Conservation (phyloP, 148 eudicot species). For the Oxyria digyna region DNA sequence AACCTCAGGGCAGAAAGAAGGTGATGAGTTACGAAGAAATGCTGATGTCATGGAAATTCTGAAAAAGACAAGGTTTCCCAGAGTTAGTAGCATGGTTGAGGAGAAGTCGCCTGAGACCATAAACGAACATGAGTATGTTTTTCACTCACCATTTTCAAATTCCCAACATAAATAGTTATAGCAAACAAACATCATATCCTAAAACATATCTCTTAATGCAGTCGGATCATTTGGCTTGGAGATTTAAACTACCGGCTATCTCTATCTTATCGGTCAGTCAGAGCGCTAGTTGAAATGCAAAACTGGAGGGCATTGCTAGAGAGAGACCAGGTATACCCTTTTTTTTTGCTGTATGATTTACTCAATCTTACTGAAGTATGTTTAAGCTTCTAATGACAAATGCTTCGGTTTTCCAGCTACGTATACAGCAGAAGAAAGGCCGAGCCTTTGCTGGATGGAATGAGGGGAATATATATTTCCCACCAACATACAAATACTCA, state of each 20-base stretch:
- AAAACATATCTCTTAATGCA: conserved; percentile 12
- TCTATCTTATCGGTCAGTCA: conserved; percentile 80
- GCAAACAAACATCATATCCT: not conserved
- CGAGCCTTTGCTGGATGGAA: conserved; percentile 89
- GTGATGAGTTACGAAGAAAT: conserved; percentile 86
- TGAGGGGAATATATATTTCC: conserved; percentile 93
- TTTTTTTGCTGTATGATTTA: not conserved
- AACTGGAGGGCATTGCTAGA: conserved; percentile 94
- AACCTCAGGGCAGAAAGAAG: conserved; percentile 94
- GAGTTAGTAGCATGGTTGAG: conserved; percentile 37
- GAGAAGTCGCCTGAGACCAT: conserved; percentile 92
- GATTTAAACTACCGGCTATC: conserved; percentile 89
- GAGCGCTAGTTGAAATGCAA: conserved; percentile 96
- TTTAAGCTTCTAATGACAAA: not conserved
- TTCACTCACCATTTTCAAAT: not conserved
- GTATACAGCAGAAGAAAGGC: conserved; percentile 78
- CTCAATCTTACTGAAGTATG: not conserved
- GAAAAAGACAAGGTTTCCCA: conserved; percentile 83
- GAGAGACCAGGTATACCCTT: conserved; percentile 64
- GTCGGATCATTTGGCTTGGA: conserved; percentile 98
- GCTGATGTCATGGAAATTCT: conserved; percentile 93
- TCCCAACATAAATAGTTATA: not conserved
- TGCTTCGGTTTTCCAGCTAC: conserved; percentile 37
- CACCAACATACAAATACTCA: conserved; percentile 95
- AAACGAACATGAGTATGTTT: conserved; percentile 77